These are phyloP conservation scores for Hyaloperonospora brassicae DNA, from an alignment of 352 stramenopile genomes.

Conservation along the genomic window DNA sequence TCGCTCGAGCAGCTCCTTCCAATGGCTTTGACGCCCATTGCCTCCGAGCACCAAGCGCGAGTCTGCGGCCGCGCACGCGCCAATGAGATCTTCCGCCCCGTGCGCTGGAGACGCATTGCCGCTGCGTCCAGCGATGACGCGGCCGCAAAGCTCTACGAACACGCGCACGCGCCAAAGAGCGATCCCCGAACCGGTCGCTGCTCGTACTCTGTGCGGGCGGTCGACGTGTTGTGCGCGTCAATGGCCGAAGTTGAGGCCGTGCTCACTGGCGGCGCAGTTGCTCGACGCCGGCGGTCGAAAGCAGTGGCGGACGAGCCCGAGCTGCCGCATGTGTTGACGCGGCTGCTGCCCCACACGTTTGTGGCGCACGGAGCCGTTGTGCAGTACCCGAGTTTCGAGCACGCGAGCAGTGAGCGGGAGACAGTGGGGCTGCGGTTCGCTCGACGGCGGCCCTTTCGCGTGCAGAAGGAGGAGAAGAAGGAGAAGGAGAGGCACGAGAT, in stretches of 20 bases:
- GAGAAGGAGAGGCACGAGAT: too few relatives aligned
- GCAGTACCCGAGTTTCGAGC: constrained; percentile 43
- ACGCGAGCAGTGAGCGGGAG: constrained; percentile 59
- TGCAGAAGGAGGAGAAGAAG: too few relatives aligned
- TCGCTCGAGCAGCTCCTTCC: too few relatives aligned
- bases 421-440: constrained; percentile 50
- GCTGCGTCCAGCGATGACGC: constrained; percentile 41
- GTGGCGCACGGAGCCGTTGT: constrained; percentile 31
- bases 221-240: constrained; percentile 40
- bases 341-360: constrained; percentile 39
- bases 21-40: too few relatives aligned
- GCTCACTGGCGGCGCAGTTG: constrained; percentile 32
- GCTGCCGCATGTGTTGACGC: constrained; percentile 28
- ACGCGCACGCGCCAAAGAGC: constrained; percentile 10
- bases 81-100: constrained; percentile 62
- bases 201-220: constrained; percentile 41
- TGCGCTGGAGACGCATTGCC: constrained; percentile 61
- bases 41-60: constrained; percentile 41
- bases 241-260: constrained; percentile 50
- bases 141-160: constrained; percentile 56
- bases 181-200: too few relatives aligned
- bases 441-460: constrained; percentile 23
- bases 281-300: neutral
- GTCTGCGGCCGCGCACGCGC: constrained; percentile 40
- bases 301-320: too few relatives aligned